Evolutionary conservation across 1,284 basidiomycete genomes (phyloP).

Genomic region (Cryptococcus sp.): DNA sequence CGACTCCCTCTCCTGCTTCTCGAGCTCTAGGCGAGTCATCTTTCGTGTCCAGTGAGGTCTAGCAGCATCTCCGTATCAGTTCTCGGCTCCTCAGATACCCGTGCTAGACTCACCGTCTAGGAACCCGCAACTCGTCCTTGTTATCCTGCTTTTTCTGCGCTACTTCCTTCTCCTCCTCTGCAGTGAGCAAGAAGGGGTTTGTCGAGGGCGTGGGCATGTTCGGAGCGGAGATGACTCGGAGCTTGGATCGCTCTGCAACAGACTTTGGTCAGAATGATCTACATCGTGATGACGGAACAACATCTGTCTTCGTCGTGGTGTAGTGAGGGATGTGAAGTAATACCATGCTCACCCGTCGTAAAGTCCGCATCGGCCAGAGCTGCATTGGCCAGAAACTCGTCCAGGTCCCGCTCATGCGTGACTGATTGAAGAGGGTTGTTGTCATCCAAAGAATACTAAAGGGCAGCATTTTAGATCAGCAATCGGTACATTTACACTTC

Average conservation of each 20-base stretch:
- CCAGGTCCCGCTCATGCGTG: conserved; percentile 93
- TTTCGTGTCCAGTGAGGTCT: conserved; percentile 79
- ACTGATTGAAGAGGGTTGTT: conserved; percentile 81
- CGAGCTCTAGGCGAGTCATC: conserved; percentile 74
- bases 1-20: conserved; percentile 80
- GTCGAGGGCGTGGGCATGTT: conserved; percentile 56
- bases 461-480: neutral
- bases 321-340: neutral
- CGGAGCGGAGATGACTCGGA: conserved; percentile 79
- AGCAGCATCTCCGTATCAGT: conserved; percentile 5
- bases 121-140: conserved; percentile 73
- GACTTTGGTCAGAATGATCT: neutral
- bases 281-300: neutral
- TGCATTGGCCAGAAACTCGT: conserved; percentile 94
- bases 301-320: neutral
- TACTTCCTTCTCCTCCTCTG: conserved; percentile 78
- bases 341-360: conserved; percentile 72
- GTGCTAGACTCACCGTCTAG: conserved; percentile 58
- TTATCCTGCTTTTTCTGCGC: conserved; percentile 72
- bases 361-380: conserved; percentile 94
- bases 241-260: conserved; percentile 77
- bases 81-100: too few relatives aligned
- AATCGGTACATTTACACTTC: neutral
- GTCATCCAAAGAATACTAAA: conserved; percentile 75
- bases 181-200: conserved; percentile 85